Conservation (phyloP, 495 filamentous ascomycete species). For the Podospora tetraspora region DNA sequence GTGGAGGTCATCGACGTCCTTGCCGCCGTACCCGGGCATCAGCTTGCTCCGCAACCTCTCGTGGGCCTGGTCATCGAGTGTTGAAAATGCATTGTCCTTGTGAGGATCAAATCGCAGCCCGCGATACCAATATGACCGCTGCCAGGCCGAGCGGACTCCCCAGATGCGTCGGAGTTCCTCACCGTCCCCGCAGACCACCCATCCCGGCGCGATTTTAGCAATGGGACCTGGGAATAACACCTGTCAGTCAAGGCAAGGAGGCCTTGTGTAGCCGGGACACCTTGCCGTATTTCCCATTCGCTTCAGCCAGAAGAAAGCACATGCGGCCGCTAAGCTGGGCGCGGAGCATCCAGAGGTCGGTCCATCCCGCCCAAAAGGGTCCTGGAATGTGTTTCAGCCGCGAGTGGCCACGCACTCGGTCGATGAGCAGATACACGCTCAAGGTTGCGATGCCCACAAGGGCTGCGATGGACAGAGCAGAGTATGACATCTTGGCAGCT, state of each 20-base stretch:
- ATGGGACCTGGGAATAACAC: constrained; percentile 17
- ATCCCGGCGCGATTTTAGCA: constrained; percentile 32
- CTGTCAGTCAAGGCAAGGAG: neutral
- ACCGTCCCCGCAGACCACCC: constrained; percentile 33
- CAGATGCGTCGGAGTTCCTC: neutral
- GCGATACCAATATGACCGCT: constrained; percentile 18
- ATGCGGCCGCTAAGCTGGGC: constrained; percentile 6
- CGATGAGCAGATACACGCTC: neutral
- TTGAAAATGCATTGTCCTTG: constrained; percentile 5
- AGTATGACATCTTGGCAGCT: neutral
- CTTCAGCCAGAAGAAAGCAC: constrained; percentile 11
- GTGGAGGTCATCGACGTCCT: constrained; percentile 28
- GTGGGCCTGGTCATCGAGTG: constrained; percentile 3
- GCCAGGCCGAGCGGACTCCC: constrained; percentile 5
- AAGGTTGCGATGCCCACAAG: neutral
- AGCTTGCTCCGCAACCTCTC: constrained; percentile 10
- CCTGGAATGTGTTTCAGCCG: constrained; percentile 24
- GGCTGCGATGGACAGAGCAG: neutral
- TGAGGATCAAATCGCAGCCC: neutral
- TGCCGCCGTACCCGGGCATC: constrained; percentile 28
- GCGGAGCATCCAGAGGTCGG: constrained; percentile 17
- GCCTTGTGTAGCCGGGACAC: too few species aligned
- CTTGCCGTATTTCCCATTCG: constrained; percentile 23
- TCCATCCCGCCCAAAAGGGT: constrained; percentile 24
- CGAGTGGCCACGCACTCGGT: neutral